Percentiles rank a stretch among this genome's conserved stretches.
These are phyloP conservation scores for Cercospora sesami DNA, from an alignment of 2,329 filamentous ascomycete species.

Conservation along the genomic window DNA sequence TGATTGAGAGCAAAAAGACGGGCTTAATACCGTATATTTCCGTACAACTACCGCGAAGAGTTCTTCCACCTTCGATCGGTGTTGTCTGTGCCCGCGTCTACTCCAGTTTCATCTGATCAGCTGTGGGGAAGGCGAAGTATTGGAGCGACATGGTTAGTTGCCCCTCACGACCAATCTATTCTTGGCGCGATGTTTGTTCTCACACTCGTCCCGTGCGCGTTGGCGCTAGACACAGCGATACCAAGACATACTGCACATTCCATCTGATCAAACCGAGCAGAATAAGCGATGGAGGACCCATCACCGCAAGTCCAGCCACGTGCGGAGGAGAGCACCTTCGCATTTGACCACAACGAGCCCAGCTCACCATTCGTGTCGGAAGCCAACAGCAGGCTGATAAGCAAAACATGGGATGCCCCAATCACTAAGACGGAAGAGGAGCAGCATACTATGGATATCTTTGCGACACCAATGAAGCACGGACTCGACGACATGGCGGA, in stretches of 20 bases:
- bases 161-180: background rate
- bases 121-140: background rate
- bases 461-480: conserved; percentile 21
- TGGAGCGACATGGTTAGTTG: background rate
- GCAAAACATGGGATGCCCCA: conserved; percentile 33
- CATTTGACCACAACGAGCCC: conserved; percentile 40
- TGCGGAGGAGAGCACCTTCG: conserved; percentile 25
- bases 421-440: conserved; percentile 23
- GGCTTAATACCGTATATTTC: background rate
- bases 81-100: background rate
- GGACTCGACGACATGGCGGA: conserved; percentile 22
- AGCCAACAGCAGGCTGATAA: conserved; percentile 40
- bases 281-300: conserved; percentile 27
- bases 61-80: background rate
- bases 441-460: conserved; percentile 24
- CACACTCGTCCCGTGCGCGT: background rate
- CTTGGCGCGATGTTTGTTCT: background rate
- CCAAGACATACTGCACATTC: conserved; percentile 15
- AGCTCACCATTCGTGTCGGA: conserved; percentile 53
- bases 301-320: conserved; percentile 15
- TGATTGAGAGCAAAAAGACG: background rate
- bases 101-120: background rate
- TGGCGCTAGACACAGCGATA: conserved; percentile 11
- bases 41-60: background rate
- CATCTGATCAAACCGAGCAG: conserved; percentile 11